phyloP scores from a whole-genome alignment of 768 basidiomycete genomes.

The Baorangia bicolor region DNA sequence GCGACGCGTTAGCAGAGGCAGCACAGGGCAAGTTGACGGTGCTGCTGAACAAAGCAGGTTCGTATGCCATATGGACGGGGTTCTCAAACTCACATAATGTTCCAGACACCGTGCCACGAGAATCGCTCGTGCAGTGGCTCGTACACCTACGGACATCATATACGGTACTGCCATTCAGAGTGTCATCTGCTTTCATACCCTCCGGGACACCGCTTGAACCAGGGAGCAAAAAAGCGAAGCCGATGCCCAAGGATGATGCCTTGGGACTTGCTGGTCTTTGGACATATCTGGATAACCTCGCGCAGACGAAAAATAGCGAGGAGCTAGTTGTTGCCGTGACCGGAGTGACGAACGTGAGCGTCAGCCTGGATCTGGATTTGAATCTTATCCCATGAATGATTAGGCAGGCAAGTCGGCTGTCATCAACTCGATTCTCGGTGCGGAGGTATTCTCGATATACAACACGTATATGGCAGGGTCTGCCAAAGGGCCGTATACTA shows the following conservation, averaged over 20 bases:
- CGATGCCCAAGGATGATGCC: constrained; percentile 50
- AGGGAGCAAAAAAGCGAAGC: constrained; percentile 47
- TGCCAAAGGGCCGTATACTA: constrained; percentile 60
- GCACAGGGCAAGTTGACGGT: constrained; percentile 52
- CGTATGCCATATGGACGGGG: constrained; percentile 26
- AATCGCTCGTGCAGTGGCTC: constrained; percentile 71
- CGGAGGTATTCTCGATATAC: constrained; percentile 56
- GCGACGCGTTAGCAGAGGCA: constrained; percentile 53
- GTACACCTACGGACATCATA: constrained; percentile 55
- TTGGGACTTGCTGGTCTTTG: constrained; percentile 57
- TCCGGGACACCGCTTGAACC: constrained; percentile 22
- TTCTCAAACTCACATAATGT: neutral
- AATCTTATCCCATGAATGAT: constrained; percentile 7
- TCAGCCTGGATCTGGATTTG: neutral
- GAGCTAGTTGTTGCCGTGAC: constrained; percentile 72
- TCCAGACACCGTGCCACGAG: constrained; percentile 77
- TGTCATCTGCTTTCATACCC: constrained; percentile 67
- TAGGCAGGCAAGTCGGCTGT: constrained; percentile 85
- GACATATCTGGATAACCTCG: constrained; percentile 45
- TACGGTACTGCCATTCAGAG: constrained; percentile 71
- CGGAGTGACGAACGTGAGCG: constrained; percentile 77
- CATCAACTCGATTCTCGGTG: constrained; percentile 71
- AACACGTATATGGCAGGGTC: constrained; percentile 42
- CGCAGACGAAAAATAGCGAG: constrained; percentile 45
- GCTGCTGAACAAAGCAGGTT: constrained; percentile 88